Evolutionary conservation across 2,329 filamentous ascomycete species (phyloP).

Genomic region (Aspergillus intermedius): DNA sequence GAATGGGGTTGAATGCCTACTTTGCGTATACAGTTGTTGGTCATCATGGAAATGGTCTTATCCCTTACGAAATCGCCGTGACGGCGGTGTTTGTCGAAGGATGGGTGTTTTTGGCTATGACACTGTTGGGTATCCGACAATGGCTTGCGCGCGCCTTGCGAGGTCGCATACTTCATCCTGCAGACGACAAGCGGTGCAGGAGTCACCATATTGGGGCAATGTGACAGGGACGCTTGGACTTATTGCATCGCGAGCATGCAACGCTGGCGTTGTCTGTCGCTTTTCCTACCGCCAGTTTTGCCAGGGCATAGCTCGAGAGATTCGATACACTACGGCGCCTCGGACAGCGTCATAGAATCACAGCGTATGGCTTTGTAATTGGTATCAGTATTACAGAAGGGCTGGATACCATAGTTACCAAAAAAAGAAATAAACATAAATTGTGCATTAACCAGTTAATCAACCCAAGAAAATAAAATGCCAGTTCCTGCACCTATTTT

Average conservation of each 20-base stretch:
- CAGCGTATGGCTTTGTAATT: no score
- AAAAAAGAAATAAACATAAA: background rate
- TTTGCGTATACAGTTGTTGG: slow-evolving; percentile 79
- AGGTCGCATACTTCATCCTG: no score
- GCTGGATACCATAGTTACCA: background rate
- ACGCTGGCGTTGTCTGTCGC: no score
- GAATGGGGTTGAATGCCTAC: slow-evolving; percentile 81
- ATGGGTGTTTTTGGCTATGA: slow-evolving; percentile 74
- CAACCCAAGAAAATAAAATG: background rate
- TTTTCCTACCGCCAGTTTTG: no score
- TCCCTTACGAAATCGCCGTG: slow-evolving; percentile 69
- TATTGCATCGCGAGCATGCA: no score
- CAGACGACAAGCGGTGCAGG: no score
- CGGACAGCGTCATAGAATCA: no score
- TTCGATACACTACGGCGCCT: no score
- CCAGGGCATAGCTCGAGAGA: no score
- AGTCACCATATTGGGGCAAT: no score
- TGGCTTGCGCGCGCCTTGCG: slow-evolving; percentile 82
- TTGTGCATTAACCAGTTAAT: background rate
- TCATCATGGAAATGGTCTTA: slow-evolving; percentile 63
- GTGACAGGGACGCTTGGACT: no score
- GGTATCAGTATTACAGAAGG: no score
- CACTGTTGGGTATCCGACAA: slow-evolving; percentile 73
- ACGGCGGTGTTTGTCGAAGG: slow-evolving; percentile 87
- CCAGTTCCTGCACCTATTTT: slow-evolving; percentile 3